Conservation (phyloP, 768 basidiomycete genomes). For the Tulasnella sp. region DNA sequence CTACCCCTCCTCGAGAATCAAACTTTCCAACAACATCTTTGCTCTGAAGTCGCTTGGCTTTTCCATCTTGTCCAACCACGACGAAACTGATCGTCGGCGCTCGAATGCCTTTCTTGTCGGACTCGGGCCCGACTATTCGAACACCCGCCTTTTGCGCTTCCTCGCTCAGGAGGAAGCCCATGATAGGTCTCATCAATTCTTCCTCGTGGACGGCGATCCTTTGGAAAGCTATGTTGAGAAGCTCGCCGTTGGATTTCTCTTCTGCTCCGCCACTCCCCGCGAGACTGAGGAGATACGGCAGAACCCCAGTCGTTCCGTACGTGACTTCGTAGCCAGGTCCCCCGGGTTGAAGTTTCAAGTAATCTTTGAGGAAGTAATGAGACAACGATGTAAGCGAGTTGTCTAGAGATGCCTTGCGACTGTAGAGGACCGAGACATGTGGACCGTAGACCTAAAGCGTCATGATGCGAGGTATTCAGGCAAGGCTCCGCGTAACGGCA, state of each 20-base stretch:
- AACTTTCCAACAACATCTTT: slow-evolving; percentile 51
- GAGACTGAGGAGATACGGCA: slow-evolving; percentile 42
- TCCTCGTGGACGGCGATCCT: slow-evolving; percentile 55
- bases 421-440: slow-evolving; percentile 56
- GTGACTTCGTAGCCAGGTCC: slow-evolving; percentile 66
- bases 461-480: too few species aligned
- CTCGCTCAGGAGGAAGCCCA: slow-evolving; percentile 42
- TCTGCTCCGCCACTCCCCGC: slow-evolving; percentile 9
- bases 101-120: slow-evolving; percentile 24
- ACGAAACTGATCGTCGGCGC: slow-evolving; percentile 66
- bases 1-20: slow-evolving; percentile 50
- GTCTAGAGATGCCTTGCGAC: slow-evolving; percentile 37
- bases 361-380: slow-evolving; percentile 51
- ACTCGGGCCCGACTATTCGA: slow-evolving; percentile 52
- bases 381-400: slow-evolving; percentile 45
- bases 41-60: slow-evolving; percentile 44
- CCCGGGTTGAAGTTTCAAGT: slow-evolving; percentile 53
- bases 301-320: slow-evolving; percentile 46
- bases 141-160: slow-evolving; percentile 44
- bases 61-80: slow-evolving; percentile 32
- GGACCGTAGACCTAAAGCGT: slow-evolving; percentile 51
- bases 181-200: slow-evolving; percentile 39
- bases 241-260: neutral
- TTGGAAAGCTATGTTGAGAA: slow-evolving; percentile 40
- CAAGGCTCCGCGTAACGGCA: neutral